Conservation (phyloP, 2,329 filamentous ascomycete species). For the Fusarium austroafricanum region DNA sequence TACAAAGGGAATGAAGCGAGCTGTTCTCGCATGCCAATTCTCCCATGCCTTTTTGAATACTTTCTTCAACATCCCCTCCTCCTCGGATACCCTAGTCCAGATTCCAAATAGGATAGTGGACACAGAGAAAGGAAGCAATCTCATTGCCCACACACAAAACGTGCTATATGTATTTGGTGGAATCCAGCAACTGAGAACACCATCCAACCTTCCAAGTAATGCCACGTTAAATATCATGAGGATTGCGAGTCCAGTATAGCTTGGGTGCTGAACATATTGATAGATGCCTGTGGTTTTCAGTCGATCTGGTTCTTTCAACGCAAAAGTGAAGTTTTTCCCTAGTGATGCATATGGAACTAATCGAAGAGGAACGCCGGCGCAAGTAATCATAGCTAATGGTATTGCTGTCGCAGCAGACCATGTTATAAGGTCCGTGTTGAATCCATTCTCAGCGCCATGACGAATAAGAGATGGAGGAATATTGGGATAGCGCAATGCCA, state of each 20-base stretch:
- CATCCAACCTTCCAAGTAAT: constrained; percentile 55
- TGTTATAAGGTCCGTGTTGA: constrained; percentile 50
- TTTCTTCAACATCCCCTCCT: constrained; percentile 62
- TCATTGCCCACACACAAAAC: constrained; percentile 5
- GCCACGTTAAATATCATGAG: constrained; percentile 49
- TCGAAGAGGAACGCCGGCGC: constrained; percentile 49
- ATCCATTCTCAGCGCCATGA: constrained; percentile 47
- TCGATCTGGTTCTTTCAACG: constrained; percentile 58
- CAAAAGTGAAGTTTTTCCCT: constrained; percentile 65
- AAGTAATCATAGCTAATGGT: constrained; percentile 50
- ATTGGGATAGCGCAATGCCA: constrained; percentile 27
- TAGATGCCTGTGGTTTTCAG: constrained; percentile 62
- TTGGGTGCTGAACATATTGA: constrained; percentile 62
- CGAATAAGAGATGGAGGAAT: constrained; percentile 44
- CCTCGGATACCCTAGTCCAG: constrained; percentile 57
- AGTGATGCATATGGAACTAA: constrained; percentile 57
- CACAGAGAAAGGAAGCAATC: constrained; percentile 1
- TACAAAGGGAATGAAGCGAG: constrained; percentile 59
- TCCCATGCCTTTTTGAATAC: constrained; percentile 63
- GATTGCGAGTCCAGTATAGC: constrained; percentile 59
- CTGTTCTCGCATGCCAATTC: constrained; percentile 59
- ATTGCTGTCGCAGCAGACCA: constrained; percentile 53
- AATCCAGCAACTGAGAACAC: constrained; percentile 54
- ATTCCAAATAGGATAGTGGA: constrained; percentile 40
- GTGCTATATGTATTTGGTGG: constrained; percentile 37